These are phyloP conservation scores for Mrakia frigida DNA, from an alignment of 768 basidiomycete genomes.

Conservation along the genomic window DNA sequence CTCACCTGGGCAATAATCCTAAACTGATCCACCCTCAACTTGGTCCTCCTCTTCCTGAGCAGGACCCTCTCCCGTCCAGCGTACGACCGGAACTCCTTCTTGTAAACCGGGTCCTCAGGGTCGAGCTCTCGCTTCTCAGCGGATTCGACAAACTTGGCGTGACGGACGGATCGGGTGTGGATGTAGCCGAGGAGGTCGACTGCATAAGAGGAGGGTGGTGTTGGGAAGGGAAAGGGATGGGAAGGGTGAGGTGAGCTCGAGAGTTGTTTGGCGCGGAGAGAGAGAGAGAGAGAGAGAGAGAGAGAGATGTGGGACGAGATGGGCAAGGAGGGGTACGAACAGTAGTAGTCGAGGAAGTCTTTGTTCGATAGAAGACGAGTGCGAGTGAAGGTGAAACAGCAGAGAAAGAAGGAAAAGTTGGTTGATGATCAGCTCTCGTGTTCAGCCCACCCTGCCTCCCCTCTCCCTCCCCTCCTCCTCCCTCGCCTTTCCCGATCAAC, in stretches of 20 bases:
- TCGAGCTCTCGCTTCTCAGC: conserved; percentile 65
- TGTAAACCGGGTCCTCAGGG: conserved; percentile 36
- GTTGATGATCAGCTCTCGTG: conserved; percentile 9
- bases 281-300: neutral
- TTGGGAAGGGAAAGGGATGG: neutral
- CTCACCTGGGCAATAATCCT: conserved; percentile 83
- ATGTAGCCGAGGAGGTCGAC: conserved; percentile 86
- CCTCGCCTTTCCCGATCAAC: neutral
- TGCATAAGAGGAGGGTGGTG: conserved; percentile 22
- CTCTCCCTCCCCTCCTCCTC: neutral
- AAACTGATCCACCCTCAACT: conserved; percentile 88
- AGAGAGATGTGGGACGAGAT: neutral
- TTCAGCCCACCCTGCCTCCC: neutral
- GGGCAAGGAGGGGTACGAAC: conserved; percentile 35
- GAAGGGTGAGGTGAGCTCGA: neutral
- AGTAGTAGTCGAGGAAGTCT: conserved; percentile 99
- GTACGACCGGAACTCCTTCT: conserved; percentile 85
- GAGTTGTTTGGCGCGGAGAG: neutral
- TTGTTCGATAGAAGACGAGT: neutral
- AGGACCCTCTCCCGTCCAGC: conserved; percentile 88
- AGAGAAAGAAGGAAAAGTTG: conserved; percentile 22
- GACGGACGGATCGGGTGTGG: conserved; percentile 74
- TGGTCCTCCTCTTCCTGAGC: conserved; percentile 85
- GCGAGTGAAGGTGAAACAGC: conserved; percentile 16
- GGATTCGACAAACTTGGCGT: conserved; percentile 47